Conservation (phyloP, 345 rosid genomes). For the Pistacia integerrima region DNA sequence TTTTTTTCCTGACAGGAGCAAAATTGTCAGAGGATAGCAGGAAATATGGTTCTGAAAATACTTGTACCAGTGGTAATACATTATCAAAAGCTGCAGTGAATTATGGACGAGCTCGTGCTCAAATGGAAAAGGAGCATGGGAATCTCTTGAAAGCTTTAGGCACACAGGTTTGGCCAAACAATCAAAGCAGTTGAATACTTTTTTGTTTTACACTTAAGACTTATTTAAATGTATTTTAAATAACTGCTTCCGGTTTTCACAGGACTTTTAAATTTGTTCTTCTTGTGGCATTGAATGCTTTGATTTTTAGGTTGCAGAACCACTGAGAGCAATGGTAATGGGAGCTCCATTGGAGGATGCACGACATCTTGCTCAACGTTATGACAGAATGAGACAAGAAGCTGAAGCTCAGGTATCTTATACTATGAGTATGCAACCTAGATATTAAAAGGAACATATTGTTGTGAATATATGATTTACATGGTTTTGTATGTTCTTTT, state of each 20-base stretch:
- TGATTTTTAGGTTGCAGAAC: conserved; percentile 81
- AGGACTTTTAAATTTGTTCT: background rate
- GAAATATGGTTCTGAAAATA: conserved; percentile 83
- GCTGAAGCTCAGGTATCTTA: conserved; percentile 85
- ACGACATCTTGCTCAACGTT: conserved; percentile 95
- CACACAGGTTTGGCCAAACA: conserved; percentile 67
- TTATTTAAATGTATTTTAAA: background rate
- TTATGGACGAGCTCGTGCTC: conserved; percentile 71
- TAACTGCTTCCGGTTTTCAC: background rate
- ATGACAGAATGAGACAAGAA: conserved; percentile 91
- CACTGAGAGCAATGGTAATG: conserved; percentile 89
- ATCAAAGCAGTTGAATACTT: background rate
- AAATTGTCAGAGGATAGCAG: conserved; percentile 85
- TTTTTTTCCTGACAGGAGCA: conserved; percentile 53
- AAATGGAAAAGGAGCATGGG: conserved; percentile 88
- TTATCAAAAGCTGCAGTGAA: conserved; percentile 71
- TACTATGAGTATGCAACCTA: background rate
- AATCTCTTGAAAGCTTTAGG: conserved; percentile 80
- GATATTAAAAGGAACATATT: background rate
- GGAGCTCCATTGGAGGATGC: conserved; percentile 97
- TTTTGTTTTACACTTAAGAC: background rate
- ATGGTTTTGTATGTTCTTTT: background rate
- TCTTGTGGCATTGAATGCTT: conserved; percentile 23
- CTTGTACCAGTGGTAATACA: conserved; percentile 84
- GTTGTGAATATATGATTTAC: background rate